Base-by-base conservation (phyloP, 305 asterid species). In the Fraxinus sp. region DNA sequence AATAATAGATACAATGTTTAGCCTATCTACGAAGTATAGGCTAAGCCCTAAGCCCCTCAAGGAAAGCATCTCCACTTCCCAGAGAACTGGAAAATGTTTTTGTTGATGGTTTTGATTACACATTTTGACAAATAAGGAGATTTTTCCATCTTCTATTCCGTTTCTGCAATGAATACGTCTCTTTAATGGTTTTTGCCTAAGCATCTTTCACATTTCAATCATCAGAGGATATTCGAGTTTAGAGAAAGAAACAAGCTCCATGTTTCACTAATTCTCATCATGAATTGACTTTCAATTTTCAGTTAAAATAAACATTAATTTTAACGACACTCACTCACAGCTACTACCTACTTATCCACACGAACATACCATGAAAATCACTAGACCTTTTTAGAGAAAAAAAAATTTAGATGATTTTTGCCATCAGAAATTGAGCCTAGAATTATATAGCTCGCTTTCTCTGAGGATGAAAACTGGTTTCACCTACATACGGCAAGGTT, bases 41-140 rank as follows among this genome's bases (percentile, higher is more conserved):
- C 28, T 3, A 68, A 18, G 16, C 20, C 33, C 0, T 26, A 26
- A 22, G 16, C 7, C 74, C 0, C 37, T 1, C 30, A 81, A 81
- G 83, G 85, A 77, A 85, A 85, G 78, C 83, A 78, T 39, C 83
- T 81, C 7, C 79, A 82, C 14, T 85, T 85, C 26, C 85, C 82
- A 46, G 66, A 64, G 32, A 62, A 62, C 4, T 24, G 30, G 16
- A 20, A 62, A 62, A 62, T 62, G 71, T 68, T 68, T 68, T 68
- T 68, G 20, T 11, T 30, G 18, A 68, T 68, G 39, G 24, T 64
- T 64, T 9, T 18, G 9, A 55, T 55, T 18, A n/a, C 66, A 55
- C 66, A 55, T 55, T 55, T 55, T 55, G 26, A 5, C 66, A n/a
- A 52, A 55, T n/a, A n/a, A 44, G 3, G 55, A 10, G 55, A 2